Base-by-base conservation (phyloP, 164 flowering plant species). In the Piper longum region DNA sequence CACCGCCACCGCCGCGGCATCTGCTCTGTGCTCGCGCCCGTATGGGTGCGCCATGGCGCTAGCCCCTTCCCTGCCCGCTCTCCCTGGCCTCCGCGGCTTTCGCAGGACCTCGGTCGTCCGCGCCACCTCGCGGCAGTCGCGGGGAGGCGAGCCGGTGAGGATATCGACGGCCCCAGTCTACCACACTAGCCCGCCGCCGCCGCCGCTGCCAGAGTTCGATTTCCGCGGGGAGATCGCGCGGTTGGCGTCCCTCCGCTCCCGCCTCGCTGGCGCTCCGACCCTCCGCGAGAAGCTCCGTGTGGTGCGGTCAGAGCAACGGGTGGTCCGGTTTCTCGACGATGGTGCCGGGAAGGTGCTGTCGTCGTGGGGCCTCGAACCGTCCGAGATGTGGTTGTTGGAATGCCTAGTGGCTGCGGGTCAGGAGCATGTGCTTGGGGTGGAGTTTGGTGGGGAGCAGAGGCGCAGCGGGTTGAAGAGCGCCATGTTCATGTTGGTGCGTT, bases 371-470 rank as follows among this genome's bases (percentile, higher is more conserved):
- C 69, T 84, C 67, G 78, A 67, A 5, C 51, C 39, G 16, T 62
- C 57, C 12, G 87, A 87, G 55, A 9, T 82, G 69, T 86, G 72
- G 63, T 71, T 86, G 81, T 55, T 89, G 17, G 83, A 89, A 67
- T 85, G 95, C 63, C 67, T 92, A 73, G 89, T 89, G 41, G 96
- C 97, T 4, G 89, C 90, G 14, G 90, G 98, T 54, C 98, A 92
- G 67, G 85, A 79, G 67, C 98, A 92, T 61, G 96, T 88, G 62
- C 71, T 88, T 1, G 13, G 73, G 36, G 16, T 60, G 42, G 82
- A 69, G 18, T 66, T 57, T 44, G 73, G 56, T 19, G 52, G 56
- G 44, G 77, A 70, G 66, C 59, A 76, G 6, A 65, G 19, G 19
- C 72, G 73, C 58, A 76, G 83, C 54, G 66, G 81, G 14, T 56